Base-by-base conservation (phyloP, 2,329 filamentous ascomycete genomes). In the Trichocomaceae sp. region DNA sequence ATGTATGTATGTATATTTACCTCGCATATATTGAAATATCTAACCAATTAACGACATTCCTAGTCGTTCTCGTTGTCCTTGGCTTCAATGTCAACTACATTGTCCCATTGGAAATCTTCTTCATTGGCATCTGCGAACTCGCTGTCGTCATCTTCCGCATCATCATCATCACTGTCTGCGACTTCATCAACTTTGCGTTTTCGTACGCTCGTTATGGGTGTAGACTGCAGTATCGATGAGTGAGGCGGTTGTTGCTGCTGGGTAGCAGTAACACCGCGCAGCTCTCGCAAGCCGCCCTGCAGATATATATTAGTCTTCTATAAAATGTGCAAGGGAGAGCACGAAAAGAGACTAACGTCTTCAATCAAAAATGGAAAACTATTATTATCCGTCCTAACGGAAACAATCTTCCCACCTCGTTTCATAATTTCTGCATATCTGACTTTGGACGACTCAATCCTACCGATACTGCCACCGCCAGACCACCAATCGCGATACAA, bases 401-500 rank as follows among this genome's bases (percentile, higher is more conserved):
- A 52, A 52, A 65, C 41, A 1, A 64, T 63, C 62, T 76, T 80
- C 7, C 85, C 84, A 60, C 82, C 79, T 37, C 81, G 69, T 68
- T 87, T 89, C 64, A 87, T 79, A 10, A 89, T 72, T 49, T 83
- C 84, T 10, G 79, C 82, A 60, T 87, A 77, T 55, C 82, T 78
- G 44, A 81, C 70, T 29, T 50, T 53, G 9, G 17, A 69, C 65
- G 54, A 75, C 68, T 37, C 63, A 58, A 20, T 3, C 23, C 23
- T 26, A 26, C 4, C 7, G 23, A 7, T 26, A 7, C 23, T 26
- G 23, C 23, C 23, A 17, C 9, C 4, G 10, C 3, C 7, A 13
- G 76, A 44, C 4, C 5, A 79, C 81, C 83, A 91, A 72, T 96
- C 89, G 63, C 87, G 81, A 69, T 93, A 95, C 33, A 96, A 70